Evolutionary conservation across 2,329 filamentous ascomycete genomes (phyloP), one percentile per base, ranked within the genome.

Genomic region (Fusarium domesticum): DNA sequence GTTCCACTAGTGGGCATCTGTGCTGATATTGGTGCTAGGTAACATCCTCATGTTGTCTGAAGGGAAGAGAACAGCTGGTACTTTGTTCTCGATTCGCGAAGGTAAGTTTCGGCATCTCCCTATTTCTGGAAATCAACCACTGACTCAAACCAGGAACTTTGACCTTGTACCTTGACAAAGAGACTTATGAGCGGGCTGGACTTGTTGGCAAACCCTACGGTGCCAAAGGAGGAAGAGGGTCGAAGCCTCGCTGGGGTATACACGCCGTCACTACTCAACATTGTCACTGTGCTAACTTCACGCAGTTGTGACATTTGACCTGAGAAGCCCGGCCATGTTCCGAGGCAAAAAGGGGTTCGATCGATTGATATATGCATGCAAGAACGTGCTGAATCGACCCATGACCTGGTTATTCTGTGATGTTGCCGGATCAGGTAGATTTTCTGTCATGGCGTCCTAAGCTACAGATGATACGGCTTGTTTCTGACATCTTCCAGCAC

Each of bases 311-410:
- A 81, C 92, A 56, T 74, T 86, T 39, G 84, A 97, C 47, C 76
- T 98, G 19, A 79, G 84, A 15, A 72, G 76, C 5, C 78, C 83
- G 1, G 83, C 83, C 0, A 96, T 96, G 88, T 65, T 89, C 6
- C 84, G 83, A 42, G 90, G 90, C 4, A 93, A 89, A 64, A 90
- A 86, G 52, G 85, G 83, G 0, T 96, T 95, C 59, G 84, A 91
- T 50, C 76, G 89, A 35, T 71, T 96, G 12, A 64, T 84, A 6
- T 87, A 87, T 74, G 89, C 89, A 12, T 89, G 84, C 64, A 84
- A 85, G 57, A 88, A 89, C 51, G 88, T 89, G 17, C 72, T 96
- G 17, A 80, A 77, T 37, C 68, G 75, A 35, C 80, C 84, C 1
- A 59, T 84, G 17, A 80, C 80, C 1, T 96, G 92, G 90, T 70